Conservation (phyloP, 1,284 basidiomycete species). For the Vanrija sp. region DNA sequence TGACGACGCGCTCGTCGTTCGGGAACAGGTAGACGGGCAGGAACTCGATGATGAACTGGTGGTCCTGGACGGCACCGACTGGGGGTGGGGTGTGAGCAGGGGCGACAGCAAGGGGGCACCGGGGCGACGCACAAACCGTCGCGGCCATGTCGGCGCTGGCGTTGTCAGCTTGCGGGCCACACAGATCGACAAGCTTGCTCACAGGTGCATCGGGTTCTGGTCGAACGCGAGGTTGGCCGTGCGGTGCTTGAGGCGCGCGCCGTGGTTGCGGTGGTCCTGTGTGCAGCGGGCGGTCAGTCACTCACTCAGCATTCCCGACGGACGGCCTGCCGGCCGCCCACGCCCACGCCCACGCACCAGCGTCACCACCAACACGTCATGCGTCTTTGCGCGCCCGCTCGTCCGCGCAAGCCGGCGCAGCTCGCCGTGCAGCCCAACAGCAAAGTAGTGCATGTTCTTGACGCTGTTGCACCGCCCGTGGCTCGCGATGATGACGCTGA, state of each 20-base stretch:
- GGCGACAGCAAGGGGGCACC: background rate
- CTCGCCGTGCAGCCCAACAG: conserved; percentile 36
- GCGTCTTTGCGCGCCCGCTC: conserved; percentile 17
- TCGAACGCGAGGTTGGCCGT: conserved; percentile 60
- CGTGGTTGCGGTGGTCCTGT: conserved; percentile 77
- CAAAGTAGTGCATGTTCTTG: conserved; percentile 37
- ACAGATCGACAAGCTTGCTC: conserved; percentile 7
- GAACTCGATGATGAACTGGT: conserved; percentile 76
- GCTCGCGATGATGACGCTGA: conserved; percentile 37
- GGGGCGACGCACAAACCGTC: conserved; percentile 52
- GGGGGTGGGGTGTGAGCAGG: background rate
- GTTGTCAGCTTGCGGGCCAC: background rate
- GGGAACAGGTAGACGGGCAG: conserved; percentile 75
- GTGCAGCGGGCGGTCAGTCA: too few relatives aligned
- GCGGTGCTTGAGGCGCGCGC: conserved; percentile 56
- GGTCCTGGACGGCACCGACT: conserved; percentile 68
- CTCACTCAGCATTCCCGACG: background rate
- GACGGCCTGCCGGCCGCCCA: background rate
- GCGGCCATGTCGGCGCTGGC: conserved; percentile 64
- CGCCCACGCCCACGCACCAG: conserved; percentile 35
- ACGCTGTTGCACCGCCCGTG: conserved; percentile 41
- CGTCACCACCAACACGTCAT: conserved; percentile 44
- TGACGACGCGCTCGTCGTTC: conserved; percentile 60
- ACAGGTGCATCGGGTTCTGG: conserved; percentile 60
- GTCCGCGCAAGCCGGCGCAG: conserved; percentile 5